Evolutionary conservation across 352 stramenopile species (phyloP), one percentile per base, ranked within the genome.

Genomic region (Pythium aristosporum): DNA sequence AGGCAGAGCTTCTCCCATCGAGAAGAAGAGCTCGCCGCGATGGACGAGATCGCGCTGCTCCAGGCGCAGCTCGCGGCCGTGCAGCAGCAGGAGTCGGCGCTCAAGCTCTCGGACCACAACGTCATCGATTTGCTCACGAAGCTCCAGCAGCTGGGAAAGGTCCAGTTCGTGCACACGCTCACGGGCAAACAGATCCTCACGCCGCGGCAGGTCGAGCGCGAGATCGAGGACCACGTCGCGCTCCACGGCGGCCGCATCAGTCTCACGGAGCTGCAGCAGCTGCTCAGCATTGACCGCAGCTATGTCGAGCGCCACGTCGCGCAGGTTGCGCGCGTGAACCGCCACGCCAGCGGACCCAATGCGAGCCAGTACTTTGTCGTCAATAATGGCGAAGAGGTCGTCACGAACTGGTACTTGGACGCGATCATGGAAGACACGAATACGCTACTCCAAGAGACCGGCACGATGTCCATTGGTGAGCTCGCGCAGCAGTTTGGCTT

Each of bases 51-150:
- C 72, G 79, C 79, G 59, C 68, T 88, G 67, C 69, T 92, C 51
- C 86, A 94, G 73, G 75, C 80, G 70, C 79, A 94, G 65, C 74
- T 94, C 12, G 86, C 83, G 52, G 80, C 80, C 52, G 80, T 90
- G 50, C 86, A 94, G 71, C 79, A 92, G 60, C 83, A 92, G 59
- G 81, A 89, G 58, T 75, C 75, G 47, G 80, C 76, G 62, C 77
- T 92, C 51, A 89, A 89, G 72, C 76, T 94, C 25, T 92, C 83
- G 62, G 80, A 92, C 69, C 82, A 90, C 74, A 91, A 94, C 60
- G 71, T 92, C 15, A 77, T 94, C 58, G 86, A 94, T 54, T 65
- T 94, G 42, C 70, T 94, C 47, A 69, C 76, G 20, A 92, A 92
- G 74, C 71, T 94, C 20, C 80, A 92, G 71, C 70, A 82, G 63